Percentiles rank a stretch among this genome's conserved stretches.
Evolutionary conservation across 345 rosid genomes (phyloP).

Genomic region (Salix udensis): DNA sequence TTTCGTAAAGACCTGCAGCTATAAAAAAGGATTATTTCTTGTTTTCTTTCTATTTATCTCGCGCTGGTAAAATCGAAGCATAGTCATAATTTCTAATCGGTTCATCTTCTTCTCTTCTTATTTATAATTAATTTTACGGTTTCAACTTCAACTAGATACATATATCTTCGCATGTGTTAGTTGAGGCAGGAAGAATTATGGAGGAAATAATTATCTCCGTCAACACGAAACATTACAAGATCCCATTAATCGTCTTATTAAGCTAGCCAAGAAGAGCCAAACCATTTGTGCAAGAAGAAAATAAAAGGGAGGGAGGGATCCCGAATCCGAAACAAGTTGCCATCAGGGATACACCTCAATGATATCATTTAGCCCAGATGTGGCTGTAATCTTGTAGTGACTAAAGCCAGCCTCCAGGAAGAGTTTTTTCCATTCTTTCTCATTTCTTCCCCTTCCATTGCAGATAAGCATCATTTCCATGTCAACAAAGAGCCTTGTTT

Average conservation of each 20-base stretch:
- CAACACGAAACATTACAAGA: too few species aligned
- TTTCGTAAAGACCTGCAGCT: too few species aligned
- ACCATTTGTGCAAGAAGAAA: background rate
- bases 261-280: background rate
- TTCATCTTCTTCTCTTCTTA: background rate
- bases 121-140: background rate
- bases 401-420: constrained; percentile 23
- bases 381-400: constrained; percentile 12
- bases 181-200: background rate
- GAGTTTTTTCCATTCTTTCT: constrained; percentile 18
- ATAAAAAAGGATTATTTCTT: too few species aligned
- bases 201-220: background rate
- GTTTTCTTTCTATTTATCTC: too few species aligned
- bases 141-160: background rate
- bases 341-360: constrained; percentile 21
- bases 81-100: background rate
- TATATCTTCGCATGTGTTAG: background rate
- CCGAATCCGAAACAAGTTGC: background rate
- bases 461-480: constrained; percentile 18
- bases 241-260: background rate
- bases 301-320: background rate
- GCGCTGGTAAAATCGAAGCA: background rate
- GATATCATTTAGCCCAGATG: constrained; percentile 14
- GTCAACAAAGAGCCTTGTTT: constrained; percentile 22
- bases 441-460: constrained; percentile 12